phyloP scores from a whole-genome alignment of 2,329 filamentous ascomycete species.

The Talaromyces sp. region DNA sequence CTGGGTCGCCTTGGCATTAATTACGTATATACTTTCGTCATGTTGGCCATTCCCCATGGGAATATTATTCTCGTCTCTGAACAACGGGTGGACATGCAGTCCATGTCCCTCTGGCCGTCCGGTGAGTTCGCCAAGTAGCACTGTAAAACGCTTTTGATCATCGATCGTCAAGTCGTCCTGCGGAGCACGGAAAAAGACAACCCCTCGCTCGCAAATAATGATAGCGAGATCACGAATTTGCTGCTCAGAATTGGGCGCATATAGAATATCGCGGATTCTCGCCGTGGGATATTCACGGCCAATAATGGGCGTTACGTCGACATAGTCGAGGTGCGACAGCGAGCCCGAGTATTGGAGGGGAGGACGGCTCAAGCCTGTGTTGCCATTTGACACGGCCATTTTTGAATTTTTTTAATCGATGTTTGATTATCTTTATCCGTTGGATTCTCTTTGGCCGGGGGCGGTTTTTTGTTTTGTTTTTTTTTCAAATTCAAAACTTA shows the following conservation, averaged over 20 bases:
- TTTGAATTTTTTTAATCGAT: not conserved
- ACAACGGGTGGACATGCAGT: constrained; percentile 5
- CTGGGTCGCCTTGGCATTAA: constrained; percentile 2
- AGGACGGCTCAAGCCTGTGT: not conserved
- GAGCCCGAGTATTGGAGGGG: constrained; percentile 2
- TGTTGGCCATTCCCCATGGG: not conserved
- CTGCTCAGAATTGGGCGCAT: constrained; percentile 30
- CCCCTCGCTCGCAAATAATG: constrained; percentile 35
- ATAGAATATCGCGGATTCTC: constrained; percentile 29
- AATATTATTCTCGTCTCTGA: constrained; percentile 1
- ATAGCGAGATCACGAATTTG: constrained; percentile 22
- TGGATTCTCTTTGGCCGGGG: not conserved
- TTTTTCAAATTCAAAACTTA: not conserved
- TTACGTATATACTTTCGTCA: constrained; percentile 6
- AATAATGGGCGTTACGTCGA: constrained; percentile 42
- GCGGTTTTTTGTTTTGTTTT: not conserved
- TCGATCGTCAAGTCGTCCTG: constrained; percentile 4
- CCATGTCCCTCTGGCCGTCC: constrained; percentile 31
- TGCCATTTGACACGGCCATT: not conserved
- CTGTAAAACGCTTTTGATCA: constrained; percentile 15
- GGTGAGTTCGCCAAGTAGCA: constrained; percentile 30
- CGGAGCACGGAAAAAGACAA: constrained; percentile 19
- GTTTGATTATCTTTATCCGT: not conserved
- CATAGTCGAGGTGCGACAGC: constrained; percentile 30
- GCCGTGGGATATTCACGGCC: constrained; percentile 36